Percentiles rank a stretch among this genome's conserved stretches.
These are phyloP conservation scores for Botrytis elliptica DNA, from an alignment of 2,329 filamentous ascomycete genomes.

Conservation along the genomic window DNA sequence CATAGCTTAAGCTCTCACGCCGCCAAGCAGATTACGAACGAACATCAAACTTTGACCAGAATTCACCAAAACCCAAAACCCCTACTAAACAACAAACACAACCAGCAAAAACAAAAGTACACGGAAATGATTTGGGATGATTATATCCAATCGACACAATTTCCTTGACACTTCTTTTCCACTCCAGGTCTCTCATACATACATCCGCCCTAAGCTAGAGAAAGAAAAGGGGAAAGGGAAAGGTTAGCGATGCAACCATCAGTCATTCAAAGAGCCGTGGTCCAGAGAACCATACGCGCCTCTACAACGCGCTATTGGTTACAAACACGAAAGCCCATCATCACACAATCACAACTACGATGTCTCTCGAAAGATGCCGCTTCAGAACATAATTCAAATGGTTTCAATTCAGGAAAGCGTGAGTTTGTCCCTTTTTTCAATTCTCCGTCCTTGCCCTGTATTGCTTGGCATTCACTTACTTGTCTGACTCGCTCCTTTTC, in stretches of 20 bases:
- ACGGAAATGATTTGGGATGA: background rate
- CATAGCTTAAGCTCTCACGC: constrained; percentile 6
- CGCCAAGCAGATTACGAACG: constrained; percentile 10
- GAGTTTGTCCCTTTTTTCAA: background rate
- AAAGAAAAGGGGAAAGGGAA: background rate
- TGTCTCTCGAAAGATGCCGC: background rate
- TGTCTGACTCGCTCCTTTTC: background rate
- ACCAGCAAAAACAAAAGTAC: background rate
- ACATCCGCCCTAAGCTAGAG: background rate
- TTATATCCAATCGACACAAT: background rate
- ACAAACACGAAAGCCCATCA: constrained; percentile 6
- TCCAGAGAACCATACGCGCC: constrained; percentile 3
- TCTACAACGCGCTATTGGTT: constrained; percentile 17
- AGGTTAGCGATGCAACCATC: constrained; percentile 17
- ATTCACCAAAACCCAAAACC: background rate
- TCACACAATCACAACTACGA: constrained; percentile 15
- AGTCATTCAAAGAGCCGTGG: background rate
- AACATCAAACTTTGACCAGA: background rate
- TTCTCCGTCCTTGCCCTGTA: background rate
- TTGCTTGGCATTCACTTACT: constrained; percentile 3
- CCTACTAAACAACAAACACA: constrained; percentile 1
- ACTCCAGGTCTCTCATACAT: background rate
- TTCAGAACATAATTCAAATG: background rate
- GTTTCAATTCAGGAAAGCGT: background rate
- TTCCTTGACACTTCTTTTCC: background rate